These are phyloP conservation scores for Martensiomyces pterosporus DNA, from an alignment of 192 early-diverging fungal genomes.

Conservation along the genomic window DNA sequence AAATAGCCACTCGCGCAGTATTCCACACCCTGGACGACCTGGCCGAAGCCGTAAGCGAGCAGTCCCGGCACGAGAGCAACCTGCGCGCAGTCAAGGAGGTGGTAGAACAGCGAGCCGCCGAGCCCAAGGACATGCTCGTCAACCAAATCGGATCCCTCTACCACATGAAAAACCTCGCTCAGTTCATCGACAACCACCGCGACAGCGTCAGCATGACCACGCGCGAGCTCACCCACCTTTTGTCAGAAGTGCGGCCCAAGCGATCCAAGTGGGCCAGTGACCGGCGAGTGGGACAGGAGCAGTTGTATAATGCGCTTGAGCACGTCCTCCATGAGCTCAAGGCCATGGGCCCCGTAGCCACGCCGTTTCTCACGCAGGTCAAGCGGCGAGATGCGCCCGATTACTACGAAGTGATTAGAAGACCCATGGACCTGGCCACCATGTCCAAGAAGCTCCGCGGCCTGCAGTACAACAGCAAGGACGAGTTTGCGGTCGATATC, in stretches of 20 bases:
- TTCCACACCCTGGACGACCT: constrained; percentile 49
- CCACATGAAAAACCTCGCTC: constrained; percentile 66
- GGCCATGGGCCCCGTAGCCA: constrained; percentile 73
- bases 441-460: constrained; percentile 84
- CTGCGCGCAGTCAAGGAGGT: constrained; percentile 22
- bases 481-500: constrained; percentile 82
- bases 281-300: constrained; percentile 81
- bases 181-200: constrained; percentile 70
- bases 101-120: constrained; percentile 21
- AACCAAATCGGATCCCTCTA: constrained; percentile 39
- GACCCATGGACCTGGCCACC: constrained; percentile 93
- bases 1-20: constrained; percentile 11
- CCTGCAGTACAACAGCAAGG: constrained; percentile 80
- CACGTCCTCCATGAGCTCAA: constrained; percentile 77
- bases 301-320: constrained; percentile 88
- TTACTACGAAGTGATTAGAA: constrained; percentile 89
- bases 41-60: constrained; percentile 30
- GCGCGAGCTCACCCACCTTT: constrained; percentile 66
- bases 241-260: constrained; percentile 74
- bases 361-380: constrained; percentile 84
- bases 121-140: constrained; percentile 47
- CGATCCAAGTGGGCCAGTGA: constrained; percentile 89
- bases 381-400: constrained; percentile 86
- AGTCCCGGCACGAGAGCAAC: constrained; percentile 19
- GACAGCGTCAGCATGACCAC: constrained; percentile 59